Percentiles rank a stretch among this genome's conserved stretches.
Evolutionary conservation across 768 basidiomycete genomes (phyloP).

Genomic region (Podaxis carcinomalis): DNA sequence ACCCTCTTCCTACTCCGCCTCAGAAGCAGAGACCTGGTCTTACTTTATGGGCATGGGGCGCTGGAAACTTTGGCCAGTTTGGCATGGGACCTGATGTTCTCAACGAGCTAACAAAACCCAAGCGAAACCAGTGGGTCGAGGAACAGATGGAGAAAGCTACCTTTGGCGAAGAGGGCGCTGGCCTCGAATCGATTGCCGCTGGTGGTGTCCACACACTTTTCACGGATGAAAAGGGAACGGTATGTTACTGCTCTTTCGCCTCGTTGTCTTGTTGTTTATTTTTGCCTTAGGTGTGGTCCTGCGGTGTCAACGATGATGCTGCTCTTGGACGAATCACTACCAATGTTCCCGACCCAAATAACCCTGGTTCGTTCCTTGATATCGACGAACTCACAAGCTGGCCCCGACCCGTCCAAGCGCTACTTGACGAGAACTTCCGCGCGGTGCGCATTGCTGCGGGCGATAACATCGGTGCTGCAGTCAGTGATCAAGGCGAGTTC

Average conservation of each 20-base stretch:
- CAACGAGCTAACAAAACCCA: conserved; percentile 73
- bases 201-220: conserved; percentile 91
- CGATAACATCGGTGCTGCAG: conserved; percentile 83
- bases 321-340: conserved; percentile 79
- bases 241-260: conserved; percentile 37
- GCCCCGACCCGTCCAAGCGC: conserved; percentile 63
- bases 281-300: conserved; percentile 71
- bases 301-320: conserved; percentile 85
- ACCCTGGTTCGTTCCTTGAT: conserved; percentile 54
- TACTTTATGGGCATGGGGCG: conserved; percentile 83
- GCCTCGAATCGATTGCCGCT: conserved; percentile 75
- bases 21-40: conserved; percentile 58
- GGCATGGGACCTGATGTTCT: conserved; percentile 79
- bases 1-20: conserved; percentile 58
- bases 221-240: conserved; percentile 85
- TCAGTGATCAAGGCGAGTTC: conserved; percentile 75
- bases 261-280: conserved; percentile 8
- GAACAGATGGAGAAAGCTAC: conserved; percentile 65
- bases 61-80: conserved; percentile 93
- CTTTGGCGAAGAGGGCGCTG: conserved; percentile 69
- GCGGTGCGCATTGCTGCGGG: conserved; percentile 81
- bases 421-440: conserved; percentile 78
- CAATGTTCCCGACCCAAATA: conserved; percentile 54
- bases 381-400: conserved; percentile 48
- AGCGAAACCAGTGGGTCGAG: conserved; percentile 73